phyloP scores from a whole-genome alignment of 2,329 filamentous ascomycete genomes.

The Monascus ruber region DNA sequence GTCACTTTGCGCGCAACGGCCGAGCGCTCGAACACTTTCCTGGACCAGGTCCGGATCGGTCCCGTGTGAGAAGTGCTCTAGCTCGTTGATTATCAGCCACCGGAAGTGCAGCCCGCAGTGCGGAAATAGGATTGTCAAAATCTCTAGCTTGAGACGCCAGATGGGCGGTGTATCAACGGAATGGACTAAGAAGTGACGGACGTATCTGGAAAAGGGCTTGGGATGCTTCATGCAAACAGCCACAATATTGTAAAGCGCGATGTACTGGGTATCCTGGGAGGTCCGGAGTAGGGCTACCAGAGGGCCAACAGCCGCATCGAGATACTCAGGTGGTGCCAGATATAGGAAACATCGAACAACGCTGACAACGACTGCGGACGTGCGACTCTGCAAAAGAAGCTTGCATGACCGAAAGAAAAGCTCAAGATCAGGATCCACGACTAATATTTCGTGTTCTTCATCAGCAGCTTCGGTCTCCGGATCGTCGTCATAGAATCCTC shows the following conservation, averaged over 20 bases:
- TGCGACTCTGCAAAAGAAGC: conserved; percentile 82
- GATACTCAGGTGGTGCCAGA: conserved; percentile 67
- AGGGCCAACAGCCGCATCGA: conserved; percentile 66
- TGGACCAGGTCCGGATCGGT: conserved; percentile 66
- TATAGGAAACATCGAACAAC: conserved; percentile 77
- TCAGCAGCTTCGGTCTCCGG: conserved; percentile 35
- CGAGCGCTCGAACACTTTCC: conserved; percentile 85
- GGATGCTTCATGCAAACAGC: conserved; percentile 73
- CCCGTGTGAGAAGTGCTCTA: conserved; percentile 81
- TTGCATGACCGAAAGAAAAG: conserved; percentile 68
- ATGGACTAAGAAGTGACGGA: conserved; percentile 79
- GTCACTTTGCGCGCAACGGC: conserved; percentile 78
- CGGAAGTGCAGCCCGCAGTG: conserved; percentile 65
- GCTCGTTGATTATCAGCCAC: conserved; percentile 77
- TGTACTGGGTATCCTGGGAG: conserved; percentile 75
- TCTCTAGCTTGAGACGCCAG: conserved; percentile 84
- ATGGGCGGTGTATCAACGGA: conserved; percentile 68
- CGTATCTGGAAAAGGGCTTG: conserved; percentile 72
- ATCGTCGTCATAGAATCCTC: conserved; percentile 65
- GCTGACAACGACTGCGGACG: conserved; percentile 81
- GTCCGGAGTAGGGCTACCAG: conserved; percentile 75
- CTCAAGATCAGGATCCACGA: conserved; percentile 71
- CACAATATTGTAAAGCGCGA: conserved; percentile 88
- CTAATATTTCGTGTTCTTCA: conserved; percentile 42
- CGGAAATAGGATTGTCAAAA: conserved; percentile 83